Base-by-base conservation (phyloP, 2,329 filamentous ascomycete genomes). In the Fusarium sp. region DNA sequence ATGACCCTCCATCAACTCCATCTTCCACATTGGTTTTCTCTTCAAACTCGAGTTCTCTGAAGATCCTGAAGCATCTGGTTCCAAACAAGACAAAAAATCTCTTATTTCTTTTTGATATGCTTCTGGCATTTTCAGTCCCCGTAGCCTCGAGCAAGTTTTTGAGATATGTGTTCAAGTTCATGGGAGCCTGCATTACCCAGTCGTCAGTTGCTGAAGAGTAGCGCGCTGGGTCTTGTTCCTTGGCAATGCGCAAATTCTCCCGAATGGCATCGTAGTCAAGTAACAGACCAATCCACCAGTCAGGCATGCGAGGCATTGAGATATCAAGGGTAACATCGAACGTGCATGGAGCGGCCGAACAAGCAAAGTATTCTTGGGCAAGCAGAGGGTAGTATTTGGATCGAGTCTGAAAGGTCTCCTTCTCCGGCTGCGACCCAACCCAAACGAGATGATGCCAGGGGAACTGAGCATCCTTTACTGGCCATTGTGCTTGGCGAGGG, bases 81-180 rank as follows among this genome's bases (percentile, higher is more conserved):
- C 83, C 81, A 53, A 86, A 85, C 7, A 84, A 75, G 2, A 85
- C 79, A 23, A 74, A 73, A 50, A 86, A 86, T 13, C 80, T 78
- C 68, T 85, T 86, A 63, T 87, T 87, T 2, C 83, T 74, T 49
- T 81, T 82, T 3, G 83, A 82, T 32, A 87, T 84, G 45, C 74
- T 81, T 39, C 80, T 73, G 0, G 70, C 70, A 9, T 75, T 73
- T 32, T 74, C 73, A 1, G 72, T 71, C 3, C 72, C 70, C 1
- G 71, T 71, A 3, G 71, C 71, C 21, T 78, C 75, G 4, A 82
- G 73, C 6, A 82, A 73, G 54, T 86, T 82, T 29, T 77, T 79
- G 4, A 85, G 71, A 45, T 86, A 86, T 7, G 78, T 79, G 52
- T 80, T 78, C 4, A 86, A 70, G 10, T 82, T 83, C 7, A 67